Base-by-base conservation (phyloP, 1,284 basidiomycete species). In the Lignosus rhinocerotis region DNA sequence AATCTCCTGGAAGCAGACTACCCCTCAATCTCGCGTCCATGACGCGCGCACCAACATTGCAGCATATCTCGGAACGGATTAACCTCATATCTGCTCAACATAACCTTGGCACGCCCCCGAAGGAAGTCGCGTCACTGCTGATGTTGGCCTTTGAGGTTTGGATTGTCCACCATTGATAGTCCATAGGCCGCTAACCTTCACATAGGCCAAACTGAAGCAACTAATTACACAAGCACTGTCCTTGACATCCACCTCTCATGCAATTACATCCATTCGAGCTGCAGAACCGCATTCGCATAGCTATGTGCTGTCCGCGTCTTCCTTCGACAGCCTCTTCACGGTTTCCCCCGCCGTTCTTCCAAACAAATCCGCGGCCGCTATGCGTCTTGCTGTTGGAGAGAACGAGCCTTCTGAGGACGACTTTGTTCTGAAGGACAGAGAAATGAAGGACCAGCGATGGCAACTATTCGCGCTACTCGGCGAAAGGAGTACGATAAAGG, bases 41-140 rank as follows among this genome's bases (percentile, higher is more conserved):
- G 53, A 86, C 87, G 3, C 82, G 86, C 59, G 84, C 85, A 3
- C 85, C 88, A 5, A 89, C 86, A 0, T 67, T 87, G n/a, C 88
- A 90, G 65, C 89, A 92, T 62, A 84, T 93, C 39, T 81, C 84
- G 6, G 90, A 93, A 61, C 80, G 89, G 55, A 84, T 92, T 59
- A 90, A 90, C 67, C 82, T 93, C 36, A 88, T 92, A 60, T 90
- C 84, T 48, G 86, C 88, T 0, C 90, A 93, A 67, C 85, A 92
- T 64, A 85, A 87, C 61, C 72, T 93, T 5, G 75, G 75, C 8
- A 72, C 80, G 16, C 88, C 90, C 0, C 78, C 81, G 5, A 84
- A 84, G 48, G 73, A 77, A 7, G 90, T 90, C 1, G 77, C 88
- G 14, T 78, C 84, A 6, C 75, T 93, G 4, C 81, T 92, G 78